Percentiles rank a stretch among this genome's conserved stretches.
These are phyloP conservation scores for Colletotrichum incanum DNA, from an alignment of 2,329 filamentous ascomycete genomes.

Conservation along the genomic window DNA sequence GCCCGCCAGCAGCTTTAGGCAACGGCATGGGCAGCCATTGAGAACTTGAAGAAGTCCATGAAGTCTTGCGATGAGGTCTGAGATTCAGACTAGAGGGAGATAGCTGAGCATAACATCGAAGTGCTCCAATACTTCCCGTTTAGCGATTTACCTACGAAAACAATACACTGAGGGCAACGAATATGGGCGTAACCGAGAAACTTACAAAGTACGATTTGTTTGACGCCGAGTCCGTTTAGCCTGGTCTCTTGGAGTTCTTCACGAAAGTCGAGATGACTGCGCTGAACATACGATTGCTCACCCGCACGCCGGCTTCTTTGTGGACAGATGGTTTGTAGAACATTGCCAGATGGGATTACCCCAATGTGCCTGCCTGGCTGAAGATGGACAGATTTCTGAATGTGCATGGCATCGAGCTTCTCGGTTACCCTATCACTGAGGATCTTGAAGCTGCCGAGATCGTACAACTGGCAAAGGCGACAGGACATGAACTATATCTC, in stretches of 20 bases:
- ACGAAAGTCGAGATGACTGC: background rate
- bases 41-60: background rate
- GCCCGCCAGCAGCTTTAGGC: background rate
- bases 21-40: background rate
- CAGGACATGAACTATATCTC: background rate
- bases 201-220: background rate
- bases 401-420: slow-evolving; percentile 10
- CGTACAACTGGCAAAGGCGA: background rate
- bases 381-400: slow-evolving; percentile 14
- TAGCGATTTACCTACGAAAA: background rate
- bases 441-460: background rate
- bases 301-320: background rate
- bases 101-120: background rate
- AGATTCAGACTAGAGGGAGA: background rate
- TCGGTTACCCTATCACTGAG: background rate
- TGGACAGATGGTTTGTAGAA: slow-evolving; percentile 14
- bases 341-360: slow-evolving; percentile 4
- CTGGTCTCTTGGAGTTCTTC: slow-evolving; percentile 5
- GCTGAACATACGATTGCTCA: background rate
- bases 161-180: background rate
- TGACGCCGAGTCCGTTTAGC: slow-evolving; percentile 11
- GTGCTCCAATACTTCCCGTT: background rate
- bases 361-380: background rate
- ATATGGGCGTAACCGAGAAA: slow-evolving; percentile 2
- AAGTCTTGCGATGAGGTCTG: background rate